Evolutionary conservation across 441 rosid species (phyloP).

Genomic region (Populus tomentosa): DNA sequence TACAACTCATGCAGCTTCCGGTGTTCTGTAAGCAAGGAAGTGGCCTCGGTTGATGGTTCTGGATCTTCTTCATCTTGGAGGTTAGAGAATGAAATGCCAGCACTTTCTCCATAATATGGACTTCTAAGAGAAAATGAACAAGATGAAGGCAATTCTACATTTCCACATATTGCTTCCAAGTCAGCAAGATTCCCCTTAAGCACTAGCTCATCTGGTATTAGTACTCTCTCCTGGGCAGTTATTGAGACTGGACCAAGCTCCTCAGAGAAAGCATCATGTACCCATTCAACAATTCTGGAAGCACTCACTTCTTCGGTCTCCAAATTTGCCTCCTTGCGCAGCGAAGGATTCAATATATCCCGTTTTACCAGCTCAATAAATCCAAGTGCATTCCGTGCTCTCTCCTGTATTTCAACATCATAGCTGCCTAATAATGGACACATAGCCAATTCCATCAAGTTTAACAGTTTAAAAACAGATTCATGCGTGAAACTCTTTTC

Average conservation of each 20-base stretch:
- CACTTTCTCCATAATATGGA: conserved; percentile 33
- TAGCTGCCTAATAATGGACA: conserved; percentile 43
- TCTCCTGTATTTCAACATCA: conserved; percentile 86
- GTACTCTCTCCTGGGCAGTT: conserved; percentile 64
- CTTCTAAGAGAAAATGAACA: conserved; percentile 35
- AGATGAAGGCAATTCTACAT: conserved; percentile 35
- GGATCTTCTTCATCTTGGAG: conserved; percentile 41
- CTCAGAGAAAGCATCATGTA: conserved; percentile 59
- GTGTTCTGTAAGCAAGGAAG: conserved; percentile 74
- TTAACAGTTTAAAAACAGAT: conserved; percentile 46
- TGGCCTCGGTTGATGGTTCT: conserved; percentile 48
- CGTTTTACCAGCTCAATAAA: conserved; percentile 49
- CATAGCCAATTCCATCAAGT: conserved; percentile 48
- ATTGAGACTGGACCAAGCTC: conserved; percentile 71
- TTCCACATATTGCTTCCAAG: conserved; percentile 54
- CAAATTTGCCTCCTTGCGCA: conserved; percentile 20
- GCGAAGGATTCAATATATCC: conserved; percentile 26
- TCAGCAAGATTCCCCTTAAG: conserved; percentile 68
- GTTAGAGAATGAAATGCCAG: conserved; percentile 30
- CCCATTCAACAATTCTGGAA: conserved; percentile 34
- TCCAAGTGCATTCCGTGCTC: conserved; percentile 62
- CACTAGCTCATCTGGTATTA: conserved; percentile 51
- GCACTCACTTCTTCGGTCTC: conserved; percentile 33
- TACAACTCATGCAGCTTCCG: conserved; percentile 79
- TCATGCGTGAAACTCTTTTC: conserved; percentile 33